Base-by-base conservation (phyloP, 2,329 filamentous ascomycete genomes). In the Penicillium crustosum region DNA sequence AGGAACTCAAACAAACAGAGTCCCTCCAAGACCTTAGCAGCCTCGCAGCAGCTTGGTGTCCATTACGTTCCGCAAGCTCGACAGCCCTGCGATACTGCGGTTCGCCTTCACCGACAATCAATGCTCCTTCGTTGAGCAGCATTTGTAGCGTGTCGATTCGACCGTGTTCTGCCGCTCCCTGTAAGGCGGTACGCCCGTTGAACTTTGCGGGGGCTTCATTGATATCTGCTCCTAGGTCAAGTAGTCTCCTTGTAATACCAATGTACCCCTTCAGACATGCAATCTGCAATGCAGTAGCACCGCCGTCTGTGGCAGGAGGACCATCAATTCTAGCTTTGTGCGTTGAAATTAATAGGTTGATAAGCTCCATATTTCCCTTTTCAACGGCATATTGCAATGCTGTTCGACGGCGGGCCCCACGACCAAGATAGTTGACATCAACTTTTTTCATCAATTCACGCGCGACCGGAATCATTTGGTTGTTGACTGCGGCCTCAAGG, bases 131-230 rank as follows among this genome's bases (percentile, higher is more conserved):
- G 13, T 70, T 50, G 9, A 73, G 52, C 17, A 73, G 64, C 38
- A 71, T 50, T 35, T 70, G 61, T 13, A 71, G 39, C 61, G 68
- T 66, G 43, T 72, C 70, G 19, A 73, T 62, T 10, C 66, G 64
- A 25, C 69, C 70, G 15, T 66, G 43, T 48, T 71, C 67, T 36
- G 70, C 67, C 5, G 70, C 68, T 9, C 63, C 70, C 51, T 68
- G 61, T 5, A 72, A 50, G 5, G 70, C 68, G 2, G 70, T 69
- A 25, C 65, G 51, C 29, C 70, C 70, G 4, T 67, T 53, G 0
- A 42, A 9, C 13, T 21, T 25, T 25, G 66, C 63, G 5, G 56
- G 36, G 0, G 47, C 29, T 43, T 63, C 66, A 53, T 71, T 64
- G 35, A 68, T 39, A 35, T 67, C 59, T 31, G 67, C 66, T 8